Evolutionary conservation across 306 rosid genomes (phyloP).

Genomic region (Glycine latifolia): DNA sequence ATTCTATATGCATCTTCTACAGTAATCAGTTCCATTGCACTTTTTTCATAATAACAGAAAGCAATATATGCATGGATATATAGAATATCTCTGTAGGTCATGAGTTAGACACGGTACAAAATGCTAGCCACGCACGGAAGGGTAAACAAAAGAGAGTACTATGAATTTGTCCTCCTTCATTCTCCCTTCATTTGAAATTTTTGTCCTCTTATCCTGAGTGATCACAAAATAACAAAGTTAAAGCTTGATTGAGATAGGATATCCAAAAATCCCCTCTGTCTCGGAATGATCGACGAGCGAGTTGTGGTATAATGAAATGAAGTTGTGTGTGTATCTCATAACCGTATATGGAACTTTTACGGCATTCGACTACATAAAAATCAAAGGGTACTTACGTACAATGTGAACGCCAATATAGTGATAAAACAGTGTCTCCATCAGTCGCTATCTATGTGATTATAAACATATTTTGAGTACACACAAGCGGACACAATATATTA

Average conservation of each 20-base stretch:
- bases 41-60: conserved; percentile 23
- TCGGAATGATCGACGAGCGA: conserved; percentile 21
- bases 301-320: background rate
- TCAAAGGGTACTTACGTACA: conserved; percentile 13
- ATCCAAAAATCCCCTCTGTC: conserved; percentile 24
- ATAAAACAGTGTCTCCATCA: conserved; percentile 16
- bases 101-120: conserved; percentile 44
- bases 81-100: conserved; percentile 25
- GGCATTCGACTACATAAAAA: background rate
- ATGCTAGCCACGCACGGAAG: conserved; percentile 35
- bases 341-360: conserved; percentile 10
- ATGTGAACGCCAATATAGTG: conserved; percentile 12
- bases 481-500: conserved; percentile 34
- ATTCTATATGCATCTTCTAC: conserved; percentile 25
- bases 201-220: conserved; percentile 26
- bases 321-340: background rate
- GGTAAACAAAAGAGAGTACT: conserved; percentile 14
- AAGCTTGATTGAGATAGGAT: conserved; percentile 45
- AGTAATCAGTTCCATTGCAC: conserved; percentile 29
- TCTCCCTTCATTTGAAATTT: background rate
- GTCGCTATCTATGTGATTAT: conserved; percentile 31
- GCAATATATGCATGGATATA: conserved; percentile 12
- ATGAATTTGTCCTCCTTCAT: conserved; percentile 38
- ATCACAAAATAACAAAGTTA: conserved; percentile 25
- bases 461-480: conserved; percentile 10